A percentile compares a stretch with the other conserved stretches of the same genome.
Conservation (phyloP, 352 stramenopile genomes). For the Blastocystis sp. region DNA sequence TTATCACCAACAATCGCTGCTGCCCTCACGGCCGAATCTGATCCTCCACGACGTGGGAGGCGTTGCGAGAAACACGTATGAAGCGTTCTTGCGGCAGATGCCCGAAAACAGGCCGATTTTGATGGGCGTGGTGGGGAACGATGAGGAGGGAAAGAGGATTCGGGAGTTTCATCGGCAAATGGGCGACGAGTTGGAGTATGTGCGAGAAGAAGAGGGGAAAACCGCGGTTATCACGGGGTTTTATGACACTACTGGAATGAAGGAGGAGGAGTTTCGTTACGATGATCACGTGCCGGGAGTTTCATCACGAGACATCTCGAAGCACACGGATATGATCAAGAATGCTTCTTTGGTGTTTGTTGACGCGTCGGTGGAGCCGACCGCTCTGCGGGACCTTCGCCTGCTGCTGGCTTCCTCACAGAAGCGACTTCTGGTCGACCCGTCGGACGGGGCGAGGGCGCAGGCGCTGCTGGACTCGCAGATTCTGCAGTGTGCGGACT, state of each 20-base stretch:
- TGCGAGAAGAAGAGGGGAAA: not conserved
- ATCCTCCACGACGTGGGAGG: constrained; percentile 41
- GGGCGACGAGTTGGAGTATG: not conserved
- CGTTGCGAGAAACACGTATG: constrained; percentile 51
- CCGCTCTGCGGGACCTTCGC: not conserved
- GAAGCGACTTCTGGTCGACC: not conserved
- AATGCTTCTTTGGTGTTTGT: constrained; percentile 21
- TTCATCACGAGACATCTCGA: not conserved
- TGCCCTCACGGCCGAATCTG: not conserved
- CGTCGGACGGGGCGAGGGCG: not conserved
- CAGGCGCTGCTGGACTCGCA: not conserved
- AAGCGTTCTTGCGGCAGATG: constrained; percentile 20
- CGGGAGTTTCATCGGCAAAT: not conserved
- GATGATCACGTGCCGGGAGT: not conserved
- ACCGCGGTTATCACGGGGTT: constrained; percentile 16
- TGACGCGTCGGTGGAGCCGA: not conserved
- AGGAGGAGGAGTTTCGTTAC: constrained; percentile 22
- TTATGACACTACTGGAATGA: constrained; percentile 1
- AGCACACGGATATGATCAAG: not conserved
- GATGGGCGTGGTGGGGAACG: constrained; percentile 30
- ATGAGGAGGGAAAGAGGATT: not conserved
- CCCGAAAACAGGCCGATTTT: constrained; percentile 30
- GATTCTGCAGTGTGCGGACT: constrained; percentile 35
- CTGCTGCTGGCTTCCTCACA: not conserved
- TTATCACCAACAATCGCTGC: not conserved